A percentile compares a stretch with the other conserved stretches of the same genome.
Conservation (phyloP, 306 rosid genomes). For the Casuarina glauca region DNA sequence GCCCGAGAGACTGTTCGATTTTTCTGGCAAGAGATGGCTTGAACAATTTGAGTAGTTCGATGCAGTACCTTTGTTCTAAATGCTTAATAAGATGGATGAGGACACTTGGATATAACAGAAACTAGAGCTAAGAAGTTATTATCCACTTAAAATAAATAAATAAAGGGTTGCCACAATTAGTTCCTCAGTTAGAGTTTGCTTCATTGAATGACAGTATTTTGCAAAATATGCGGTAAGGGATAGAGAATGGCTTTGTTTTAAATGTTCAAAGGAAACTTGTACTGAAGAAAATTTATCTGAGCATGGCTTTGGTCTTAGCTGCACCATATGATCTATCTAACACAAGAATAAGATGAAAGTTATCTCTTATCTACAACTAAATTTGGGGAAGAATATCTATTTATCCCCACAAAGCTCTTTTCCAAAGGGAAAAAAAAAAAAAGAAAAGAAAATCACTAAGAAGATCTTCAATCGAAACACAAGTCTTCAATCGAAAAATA, state of each 20-base stretch:
- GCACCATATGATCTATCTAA: not conserved
- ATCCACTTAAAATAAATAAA: not conserved
- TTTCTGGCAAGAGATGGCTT: not conserved
- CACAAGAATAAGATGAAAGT: not conserved
- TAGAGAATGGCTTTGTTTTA: not conserved
- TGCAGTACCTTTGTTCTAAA: not conserved
- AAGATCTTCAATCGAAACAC: not conserved
- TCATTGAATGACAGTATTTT: not conserved
- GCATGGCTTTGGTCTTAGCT: not conserved
- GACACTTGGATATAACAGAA: not conserved
- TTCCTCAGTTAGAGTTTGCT: not conserved
- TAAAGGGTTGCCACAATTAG: not conserved
- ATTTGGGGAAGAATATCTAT: not conserved
- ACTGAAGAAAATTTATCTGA: not conserved
- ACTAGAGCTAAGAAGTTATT: not conserved
- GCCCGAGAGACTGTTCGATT: not conserved
- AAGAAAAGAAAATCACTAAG: not conserved
- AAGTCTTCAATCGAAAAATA: not conserved
- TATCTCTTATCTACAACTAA: not conserved
- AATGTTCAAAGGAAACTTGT: not conserved
- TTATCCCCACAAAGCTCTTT: not conserved
- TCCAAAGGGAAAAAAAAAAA: not conserved
- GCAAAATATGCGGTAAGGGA: not conserved
- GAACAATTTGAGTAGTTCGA: not conserved
- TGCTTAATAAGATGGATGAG: not conserved